phyloP scores from a whole-genome alignment of 2,329 filamentous ascomycete species.

The Mariannaea elegans region DNA sequence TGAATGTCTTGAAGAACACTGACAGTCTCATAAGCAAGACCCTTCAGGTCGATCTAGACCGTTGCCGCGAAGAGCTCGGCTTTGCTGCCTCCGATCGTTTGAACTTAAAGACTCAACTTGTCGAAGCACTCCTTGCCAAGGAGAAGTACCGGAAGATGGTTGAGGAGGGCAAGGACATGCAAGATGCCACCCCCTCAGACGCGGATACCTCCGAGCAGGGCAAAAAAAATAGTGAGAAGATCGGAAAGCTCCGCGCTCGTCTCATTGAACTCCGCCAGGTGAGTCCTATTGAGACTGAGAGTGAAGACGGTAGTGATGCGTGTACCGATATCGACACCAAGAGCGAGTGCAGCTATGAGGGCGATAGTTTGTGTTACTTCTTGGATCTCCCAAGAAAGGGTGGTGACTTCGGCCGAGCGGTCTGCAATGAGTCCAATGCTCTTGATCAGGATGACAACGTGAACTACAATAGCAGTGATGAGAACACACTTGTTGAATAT shows the following conservation, averaged over 20 bases:
- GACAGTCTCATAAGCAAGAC: slow-evolving; percentile 68
- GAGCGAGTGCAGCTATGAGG: not conserved
- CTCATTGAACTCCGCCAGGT: slow-evolving; percentile 68
- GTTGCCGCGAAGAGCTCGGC: slow-evolving; percentile 61
- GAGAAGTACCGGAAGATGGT: slow-evolving; percentile 66
- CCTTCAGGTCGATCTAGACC: slow-evolving; percentile 65
- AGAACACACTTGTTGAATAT: not conserved
- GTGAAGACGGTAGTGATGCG: not conserved
- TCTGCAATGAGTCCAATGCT: not conserved
- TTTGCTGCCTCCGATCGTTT: slow-evolving; percentile 61
- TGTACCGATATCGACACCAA: not conserved
- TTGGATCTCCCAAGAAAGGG: not conserved
- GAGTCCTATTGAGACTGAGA: slow-evolving; percentile 42
- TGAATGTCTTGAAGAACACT: slow-evolving; percentile 67
- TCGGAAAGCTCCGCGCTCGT: slow-evolving; percentile 64
- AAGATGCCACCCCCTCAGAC: slow-evolving; percentile 50
- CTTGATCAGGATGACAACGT: not conserved
- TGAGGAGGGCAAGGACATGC: slow-evolving; percentile 56
- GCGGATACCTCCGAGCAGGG: slow-evolving; percentile 46
- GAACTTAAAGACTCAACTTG: slow-evolving; percentile 66
- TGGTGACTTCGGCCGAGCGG: slow-evolving; percentile 24
- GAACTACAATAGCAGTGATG: not conserved
- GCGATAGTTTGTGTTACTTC: not conserved
- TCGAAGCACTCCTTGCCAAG: slow-evolving; percentile 67
- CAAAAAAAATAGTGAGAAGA: slow-evolving; percentile 59